A percentile compares a stretch with the other conserved stretches of the same genome.
These are phyloP conservation scores for Cicer cuneatum DNA, from an alignment of 306 rosid species.

Conservation along the genomic window DNA sequence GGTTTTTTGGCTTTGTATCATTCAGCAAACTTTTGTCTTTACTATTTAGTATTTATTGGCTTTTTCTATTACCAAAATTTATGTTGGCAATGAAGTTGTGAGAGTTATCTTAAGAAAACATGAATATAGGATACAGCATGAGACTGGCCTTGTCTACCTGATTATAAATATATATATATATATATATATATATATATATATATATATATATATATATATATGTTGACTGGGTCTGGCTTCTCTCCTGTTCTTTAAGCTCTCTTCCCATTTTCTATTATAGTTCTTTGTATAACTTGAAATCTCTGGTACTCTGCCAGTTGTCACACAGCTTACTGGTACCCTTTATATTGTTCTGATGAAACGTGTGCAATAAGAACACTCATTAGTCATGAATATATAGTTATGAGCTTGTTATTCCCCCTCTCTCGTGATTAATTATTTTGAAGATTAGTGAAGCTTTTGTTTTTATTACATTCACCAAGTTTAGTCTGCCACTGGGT, in stretches of 20 bases:
- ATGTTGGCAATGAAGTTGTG: not conserved
- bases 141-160: constrained; percentile 7
- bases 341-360: not conserved
- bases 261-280: constrained; percentile 3
- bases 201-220: not conserved
- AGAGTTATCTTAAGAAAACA: not conserved
- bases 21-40: not conserved
- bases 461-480: not conserved
- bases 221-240: not conserved
- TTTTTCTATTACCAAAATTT: not conserved
- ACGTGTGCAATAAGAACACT: not conserved
- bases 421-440: not conserved
- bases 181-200: not conserved
- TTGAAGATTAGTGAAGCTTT: not conserved
- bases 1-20: not conserved
- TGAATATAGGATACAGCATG: not conserved
- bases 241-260: not conserved
- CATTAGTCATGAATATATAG: not conserved
- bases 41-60: not conserved
- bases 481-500: not conserved
- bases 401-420: not conserved
- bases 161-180: not conserved
- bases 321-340: not conserved
- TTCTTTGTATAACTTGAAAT: constrained; percentile 10
- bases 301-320: not conserved